Base-by-base conservation (phyloP, 257 asterid species). In the Perilla frutescens region DNA sequence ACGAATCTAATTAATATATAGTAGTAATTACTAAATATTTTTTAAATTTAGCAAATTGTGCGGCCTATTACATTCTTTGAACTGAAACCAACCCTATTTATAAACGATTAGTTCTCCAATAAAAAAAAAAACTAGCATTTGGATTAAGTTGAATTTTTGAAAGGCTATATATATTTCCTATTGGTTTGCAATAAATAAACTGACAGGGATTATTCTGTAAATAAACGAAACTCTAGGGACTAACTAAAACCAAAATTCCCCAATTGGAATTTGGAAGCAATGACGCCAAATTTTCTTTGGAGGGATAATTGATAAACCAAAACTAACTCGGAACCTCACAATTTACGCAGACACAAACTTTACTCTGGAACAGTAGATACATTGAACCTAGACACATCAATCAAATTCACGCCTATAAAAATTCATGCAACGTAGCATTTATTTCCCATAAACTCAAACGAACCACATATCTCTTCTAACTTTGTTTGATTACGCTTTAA, bases 311-410 rank as follows among this genome's bases (percentile, higher is more conserved):
- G n/a, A n/a, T n/a, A 39, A 11, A 49, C n/a, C 50, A 44, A 36
- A 8, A 8, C 43, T 0, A 44, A 69, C 41, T 50, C 3, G 13
- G 15, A 37, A 54, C 72, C 76, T 62, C 62, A 53, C 68, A 56
- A n/a, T 3, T 26, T 8, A 20, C 31, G 15, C 54, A 34, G 37
- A 20, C 26, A 20, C 26, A 20, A 20, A 20, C 26, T 61, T 36
- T 6, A 37, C 0, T 15, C 43, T 3, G 29, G 31, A 15, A 15
- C 6, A 14, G 7, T 5, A 84, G 88, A 74, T 90, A 81, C 96
- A 85, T 87, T 90, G 96, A 87, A 90, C 89, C 91, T 87, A 32
- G 93, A 90, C 96, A 80, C 68, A 34, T 26, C 8, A 47, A 34
- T 26, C 8, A 47, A 45, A 6, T 40, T 8, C 41, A 8, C 2